Evolutionary conservation across 495 filamentous ascomycete genomes (phyloP).

Genomic region (Xylaria intraflava): DNA sequence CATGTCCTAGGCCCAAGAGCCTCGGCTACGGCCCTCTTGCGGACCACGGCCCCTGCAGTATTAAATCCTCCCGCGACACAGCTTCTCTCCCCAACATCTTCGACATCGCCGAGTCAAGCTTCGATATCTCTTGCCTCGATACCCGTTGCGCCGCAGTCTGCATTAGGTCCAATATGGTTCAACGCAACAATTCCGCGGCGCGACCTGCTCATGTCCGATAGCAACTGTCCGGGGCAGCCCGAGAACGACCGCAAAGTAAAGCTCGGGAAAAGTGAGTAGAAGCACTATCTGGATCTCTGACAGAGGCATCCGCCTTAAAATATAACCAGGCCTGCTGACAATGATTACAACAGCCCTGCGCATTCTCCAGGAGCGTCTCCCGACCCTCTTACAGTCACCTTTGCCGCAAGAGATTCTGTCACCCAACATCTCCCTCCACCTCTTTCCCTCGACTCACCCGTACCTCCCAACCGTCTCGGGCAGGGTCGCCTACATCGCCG

Average conservation of each 20-base stretch:
- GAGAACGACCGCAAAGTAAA: conserved; percentile 73
- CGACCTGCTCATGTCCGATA: conserved; percentile 12
- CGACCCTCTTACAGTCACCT: conserved; percentile 74
- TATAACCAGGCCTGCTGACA: not conserved
- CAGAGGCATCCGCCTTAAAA: not conserved
- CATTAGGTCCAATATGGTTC: conserved; percentile 29
- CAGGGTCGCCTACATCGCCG: conserved; percentile 82
- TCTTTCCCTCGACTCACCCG: conserved; percentile 94
- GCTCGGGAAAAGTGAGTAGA: conserved; percentile 73
- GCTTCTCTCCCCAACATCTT: not conserved
- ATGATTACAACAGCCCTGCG: conserved; percentile 57
- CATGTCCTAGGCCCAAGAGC: conserved; percentile 19
- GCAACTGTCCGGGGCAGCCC: conserved; percentile 32
- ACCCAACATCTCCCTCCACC: conserved; percentile 82
- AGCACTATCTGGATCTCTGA: not conserved
- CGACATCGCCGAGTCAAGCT: conserved; percentile 10
- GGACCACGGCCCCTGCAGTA: conserved; percentile 1
- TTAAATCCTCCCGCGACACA: conserved; percentile 5
- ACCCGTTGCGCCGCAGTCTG: conserved; percentile 12
- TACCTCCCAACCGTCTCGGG: conserved; percentile 89
- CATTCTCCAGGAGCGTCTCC: conserved; percentile 77
- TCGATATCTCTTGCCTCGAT: not conserved
- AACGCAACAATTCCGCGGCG: conserved; percentile 24
- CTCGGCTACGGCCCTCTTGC: conserved; percentile 13
- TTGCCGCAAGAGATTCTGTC: conserved; percentile 82